phyloP scores from a whole-genome alignment of 805 yeast genomes.

The Candida morakotiae region DNA sequence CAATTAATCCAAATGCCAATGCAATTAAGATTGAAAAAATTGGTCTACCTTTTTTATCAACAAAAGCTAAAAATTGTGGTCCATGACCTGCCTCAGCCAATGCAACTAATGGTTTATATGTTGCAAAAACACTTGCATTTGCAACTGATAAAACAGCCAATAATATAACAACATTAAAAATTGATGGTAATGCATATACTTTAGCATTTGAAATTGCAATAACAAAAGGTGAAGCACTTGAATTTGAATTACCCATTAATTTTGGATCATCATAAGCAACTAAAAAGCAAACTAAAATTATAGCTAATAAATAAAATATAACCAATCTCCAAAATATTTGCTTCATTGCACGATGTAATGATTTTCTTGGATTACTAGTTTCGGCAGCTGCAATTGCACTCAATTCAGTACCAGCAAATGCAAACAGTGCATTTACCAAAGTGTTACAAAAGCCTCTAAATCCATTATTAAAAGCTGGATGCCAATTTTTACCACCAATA shows the following conservation, averaged over 20 bases:
- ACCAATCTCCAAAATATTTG: constrained; percentile 39
- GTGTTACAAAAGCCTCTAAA: constrained; percentile 30
- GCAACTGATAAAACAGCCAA: constrained; percentile 70
- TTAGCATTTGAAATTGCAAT: constrained; percentile 60
- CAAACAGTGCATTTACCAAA: constrained; percentile 25
- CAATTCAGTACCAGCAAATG: constrained; percentile 28
- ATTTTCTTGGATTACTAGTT: constrained; percentile 29
- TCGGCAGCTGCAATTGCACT: constrained; percentile 31
- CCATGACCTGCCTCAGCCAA: constrained; percentile 65
- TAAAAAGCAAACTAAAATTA: constrained; percentile 27
- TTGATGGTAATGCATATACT: constrained; percentile 58
- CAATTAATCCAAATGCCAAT: constrained; percentile 28
- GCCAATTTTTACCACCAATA: constrained; percentile 37
- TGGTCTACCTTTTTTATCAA: constrained; percentile 36
- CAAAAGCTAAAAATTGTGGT: constrained; percentile 38
- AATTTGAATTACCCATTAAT: constrained; percentile 47
- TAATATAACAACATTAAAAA: constrained; percentile 68
- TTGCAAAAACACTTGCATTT: constrained; percentile 64
- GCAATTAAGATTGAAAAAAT: constrained; percentile 27
- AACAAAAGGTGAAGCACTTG: constrained; percentile 70
- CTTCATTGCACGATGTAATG: constrained; percentile 34
- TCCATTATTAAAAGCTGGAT: constrained; percentile 31
- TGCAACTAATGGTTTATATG: constrained; percentile 62
- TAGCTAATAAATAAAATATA: constrained; percentile 28
- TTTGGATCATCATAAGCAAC: constrained; percentile 47